Evolutionary conservation across 768 basidiomycete genomes (phyloP), one percentile per base, ranked within the genome.

Genomic region (Rubroboletus satanas): DNA sequence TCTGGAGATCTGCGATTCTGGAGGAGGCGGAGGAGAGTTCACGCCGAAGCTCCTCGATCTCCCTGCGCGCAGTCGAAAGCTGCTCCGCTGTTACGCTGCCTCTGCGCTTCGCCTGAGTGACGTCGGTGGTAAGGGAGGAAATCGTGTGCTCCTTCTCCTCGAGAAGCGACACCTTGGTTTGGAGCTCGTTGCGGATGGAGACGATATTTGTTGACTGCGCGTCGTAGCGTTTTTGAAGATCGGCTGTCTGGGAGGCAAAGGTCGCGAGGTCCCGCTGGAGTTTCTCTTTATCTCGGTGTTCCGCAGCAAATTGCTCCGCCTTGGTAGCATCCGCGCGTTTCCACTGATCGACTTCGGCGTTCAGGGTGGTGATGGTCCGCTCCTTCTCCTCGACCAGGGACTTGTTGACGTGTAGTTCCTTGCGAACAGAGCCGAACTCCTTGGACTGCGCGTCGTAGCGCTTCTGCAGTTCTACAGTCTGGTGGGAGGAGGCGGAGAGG

Each of bases 131-230:
- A 17, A 53, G 43, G n/a, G 58, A 45, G 7, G 23, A 33, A 17
- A 58, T 45, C 3, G n/a, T 29, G 7, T 26, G 46, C 17, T 48
- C 50, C 26, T 52, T 48, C 46, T 51, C 42, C 41, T 33, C 55
- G 8, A 59, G 55, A 4, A 48, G 26, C 17, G 28, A 49, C 7
- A 26, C 28, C 33, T 32, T 49, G 15, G 8, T 9, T 7, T 48
- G 49, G 36, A 59, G 49, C 23, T 57, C 42, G 12, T 32, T 17
- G 15, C 28, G 43, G n/a, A 44, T 17, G 2, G 43, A 44, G 10
- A 29, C 28, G 17, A 44, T n/a, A 10, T 28, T 26, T 10, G 9
- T 17, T 3, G 28, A 29, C 17, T 17, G 43, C 5, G 17, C 5
- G 6, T 44, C 28, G 21, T 44, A 44, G 5, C 17, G 43, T 5